phyloP scores from a whole-genome alignment of 2,329 filamentous ascomycete species.

The Fusarium abutilonis region DNA sequence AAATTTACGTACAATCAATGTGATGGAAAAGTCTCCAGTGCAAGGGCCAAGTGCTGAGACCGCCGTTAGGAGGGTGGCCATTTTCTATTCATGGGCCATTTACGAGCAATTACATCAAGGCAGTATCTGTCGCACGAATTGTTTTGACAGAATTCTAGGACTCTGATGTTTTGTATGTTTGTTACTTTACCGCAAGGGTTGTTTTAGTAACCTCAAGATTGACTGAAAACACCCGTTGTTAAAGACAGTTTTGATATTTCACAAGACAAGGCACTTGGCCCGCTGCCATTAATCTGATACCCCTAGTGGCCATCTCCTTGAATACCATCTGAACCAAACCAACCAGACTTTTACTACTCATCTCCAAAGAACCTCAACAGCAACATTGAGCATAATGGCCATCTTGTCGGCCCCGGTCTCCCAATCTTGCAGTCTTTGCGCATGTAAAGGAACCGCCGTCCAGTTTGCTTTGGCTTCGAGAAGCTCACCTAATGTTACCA shows the following conservation, averaged over 20 bases:
- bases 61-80: not conserved
- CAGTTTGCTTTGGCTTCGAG: constrained; percentile 4
- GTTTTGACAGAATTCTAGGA: not conserved
- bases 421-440: constrained; percentile 37
- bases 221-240: too few relatives aligned
- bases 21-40: not conserved
- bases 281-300: too few relatives aligned
- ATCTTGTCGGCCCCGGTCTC: constrained; percentile 44
- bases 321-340: too few relatives aligned
- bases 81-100: not conserved
- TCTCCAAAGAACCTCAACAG: constrained; percentile 35
- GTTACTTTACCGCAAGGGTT: too few relatives aligned
- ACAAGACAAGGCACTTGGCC: too few relatives aligned
- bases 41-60: not conserved
- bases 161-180: too few relatives aligned
- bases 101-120: not conserved
- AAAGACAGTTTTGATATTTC: too few relatives aligned
- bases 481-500: constrained; percentile 37
- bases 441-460: not conserved
- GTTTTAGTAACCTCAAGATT: too few relatives aligned
- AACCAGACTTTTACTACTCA: too few relatives aligned
- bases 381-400: constrained; percentile 38
- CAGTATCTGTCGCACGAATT: not conserved
- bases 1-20: constrained; percentile 4
- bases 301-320: too few relatives aligned